Conservation (phyloP, 306 rosid species). For the Cucumis hystrix region DNA sequence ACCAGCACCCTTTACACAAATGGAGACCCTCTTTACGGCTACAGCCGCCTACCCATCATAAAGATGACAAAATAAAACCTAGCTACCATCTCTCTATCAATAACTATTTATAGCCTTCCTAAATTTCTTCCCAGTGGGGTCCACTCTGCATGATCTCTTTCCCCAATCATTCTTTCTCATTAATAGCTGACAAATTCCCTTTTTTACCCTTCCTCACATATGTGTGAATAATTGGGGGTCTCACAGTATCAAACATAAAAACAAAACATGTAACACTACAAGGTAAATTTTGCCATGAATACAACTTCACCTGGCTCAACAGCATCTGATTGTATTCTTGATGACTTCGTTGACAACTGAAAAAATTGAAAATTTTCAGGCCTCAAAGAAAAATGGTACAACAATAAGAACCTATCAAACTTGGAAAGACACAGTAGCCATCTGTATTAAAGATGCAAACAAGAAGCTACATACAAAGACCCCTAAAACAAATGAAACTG, state of each 20-base stretch:
- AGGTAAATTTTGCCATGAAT: constrained; percentile 30
- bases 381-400: constrained; percentile 11
- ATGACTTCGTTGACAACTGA: constrained; percentile 78
- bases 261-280: constrained; percentile 24
- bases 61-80: too few species aligned
- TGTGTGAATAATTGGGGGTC: too few species aligned
- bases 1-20: too few species aligned
- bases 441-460: background rate
- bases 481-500: background rate
- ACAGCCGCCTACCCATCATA: too few species aligned
- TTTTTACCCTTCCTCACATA: too few species aligned
- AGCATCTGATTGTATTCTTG: constrained; percentile 33
- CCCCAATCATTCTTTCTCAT: too few species aligned
- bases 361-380: constrained; percentile 11
- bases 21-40: too few species aligned
- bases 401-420: constrained; percentile 4
- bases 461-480: background rate
- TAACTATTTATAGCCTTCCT: too few species aligned
- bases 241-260: constrained; percentile 21
- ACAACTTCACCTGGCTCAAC: constrained; percentile 85
- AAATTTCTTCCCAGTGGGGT: too few species aligned
- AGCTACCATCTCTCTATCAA: too few species aligned
- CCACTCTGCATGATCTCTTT: too few species aligned
- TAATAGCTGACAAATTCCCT: too few species aligned
- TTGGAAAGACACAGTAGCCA: background rate